Conservation (phyloP, 148 eudicot species). For the Cornus florida region DNA sequence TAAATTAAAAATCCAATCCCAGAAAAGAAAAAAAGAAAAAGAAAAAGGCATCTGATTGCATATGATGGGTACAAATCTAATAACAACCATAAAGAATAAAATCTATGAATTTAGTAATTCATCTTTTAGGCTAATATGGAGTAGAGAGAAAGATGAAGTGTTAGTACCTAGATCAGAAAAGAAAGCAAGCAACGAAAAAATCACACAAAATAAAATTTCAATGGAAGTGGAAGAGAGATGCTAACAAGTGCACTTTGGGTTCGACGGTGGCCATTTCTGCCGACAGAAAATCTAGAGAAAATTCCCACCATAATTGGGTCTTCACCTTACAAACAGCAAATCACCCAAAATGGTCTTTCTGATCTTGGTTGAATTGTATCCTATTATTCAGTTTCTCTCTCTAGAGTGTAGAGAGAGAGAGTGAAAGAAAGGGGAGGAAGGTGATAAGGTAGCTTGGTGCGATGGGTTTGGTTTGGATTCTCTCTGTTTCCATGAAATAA, state of each 20-base stretch:
- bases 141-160: not conserved
- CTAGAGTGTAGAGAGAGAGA: not conserved
- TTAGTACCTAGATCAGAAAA: not conserved
- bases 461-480: conserved; percentile 29
- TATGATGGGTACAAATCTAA: not conserved
- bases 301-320: conserved; percentile 42
- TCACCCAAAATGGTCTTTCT: conserved; percentile 8
- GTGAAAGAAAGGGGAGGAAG: not conserved
- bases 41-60: not conserved
- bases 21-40: not conserved
- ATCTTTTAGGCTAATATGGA: not conserved
- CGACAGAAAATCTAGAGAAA: conserved; percentile 47
- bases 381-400: not conserved
- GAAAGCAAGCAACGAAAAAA: not conserved
- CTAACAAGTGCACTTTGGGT: conserved; percentile 50
- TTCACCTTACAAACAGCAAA: conserved; percentile 1
- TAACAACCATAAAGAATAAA: not conserved
- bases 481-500: not conserved
- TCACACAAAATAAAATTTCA: not conserved
- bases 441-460: conserved; percentile 18
- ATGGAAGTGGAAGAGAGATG: not conserved
- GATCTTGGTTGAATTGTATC: not conserved
- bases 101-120: not conserved
- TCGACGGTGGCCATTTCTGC: conserved; percentile 42
- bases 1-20: not conserved